A percentile compares a stretch with the other conserved stretches of the same genome.
Evolutionary conservation across 2,329 filamentous ascomycete species (phyloP).

Genomic region (Paecilomyces dactylethromorphus): DNA sequence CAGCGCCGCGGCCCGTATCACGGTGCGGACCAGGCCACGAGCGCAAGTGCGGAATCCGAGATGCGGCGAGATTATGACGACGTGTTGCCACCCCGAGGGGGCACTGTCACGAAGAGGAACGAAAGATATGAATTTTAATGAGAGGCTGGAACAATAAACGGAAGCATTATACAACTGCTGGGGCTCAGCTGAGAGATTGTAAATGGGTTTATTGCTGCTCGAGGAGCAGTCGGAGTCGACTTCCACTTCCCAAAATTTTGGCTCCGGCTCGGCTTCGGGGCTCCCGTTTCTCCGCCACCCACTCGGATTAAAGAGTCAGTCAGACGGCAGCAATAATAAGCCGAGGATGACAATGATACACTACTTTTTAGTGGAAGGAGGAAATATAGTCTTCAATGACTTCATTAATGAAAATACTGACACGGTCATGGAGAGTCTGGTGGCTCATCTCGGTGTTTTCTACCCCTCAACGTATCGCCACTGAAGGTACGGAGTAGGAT

Average conservation of each 20-base stretch:
- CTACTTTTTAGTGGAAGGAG: background rate
- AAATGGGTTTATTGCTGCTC: background rate
- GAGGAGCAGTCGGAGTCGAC: background rate
- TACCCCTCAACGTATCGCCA: background rate
- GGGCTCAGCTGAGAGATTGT: background rate
- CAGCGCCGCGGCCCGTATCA: slow-evolving; percentile 22
- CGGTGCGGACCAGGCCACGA: slow-evolving; percentile 21
- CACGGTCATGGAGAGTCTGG: background rate
- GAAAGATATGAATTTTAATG: slow-evolving; percentile 2
- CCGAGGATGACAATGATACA: background rate
- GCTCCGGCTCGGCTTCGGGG: background rate
- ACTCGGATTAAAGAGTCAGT: background rate
- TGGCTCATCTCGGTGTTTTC: background rate
- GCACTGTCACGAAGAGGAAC: slow-evolving; percentile 4
- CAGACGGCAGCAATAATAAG: background rate
- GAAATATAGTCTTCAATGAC: background rate
- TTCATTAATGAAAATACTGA: background rate
- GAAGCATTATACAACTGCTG: background rate
- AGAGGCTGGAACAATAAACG: background rate
- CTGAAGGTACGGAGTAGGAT: background rate
- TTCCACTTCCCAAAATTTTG: background rate
- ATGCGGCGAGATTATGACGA: slow-evolving; percentile 9
- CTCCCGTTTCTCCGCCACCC: background rate
- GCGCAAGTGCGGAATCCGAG: slow-evolving; percentile 18
- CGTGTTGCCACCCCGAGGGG: slow-evolving; percentile 10